Evolutionary conservation across 169 alveolate genomes (phyloP).

Genomic region (Cyclospora cayetanensis): DNA sequence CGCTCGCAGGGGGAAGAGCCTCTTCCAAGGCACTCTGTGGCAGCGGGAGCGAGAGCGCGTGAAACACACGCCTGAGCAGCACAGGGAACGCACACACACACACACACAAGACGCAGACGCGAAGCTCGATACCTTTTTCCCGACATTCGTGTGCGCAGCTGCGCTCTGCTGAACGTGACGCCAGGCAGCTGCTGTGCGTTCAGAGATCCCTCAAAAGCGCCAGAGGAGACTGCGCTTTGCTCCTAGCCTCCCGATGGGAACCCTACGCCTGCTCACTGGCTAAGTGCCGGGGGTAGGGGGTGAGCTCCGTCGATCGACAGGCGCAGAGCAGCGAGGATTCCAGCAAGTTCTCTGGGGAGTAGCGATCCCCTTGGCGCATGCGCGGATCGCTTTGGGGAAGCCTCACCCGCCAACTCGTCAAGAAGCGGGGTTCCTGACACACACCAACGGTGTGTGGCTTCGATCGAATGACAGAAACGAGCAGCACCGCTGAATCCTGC

Average conservation of each 20-base stretch:
- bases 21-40: slow-evolving; percentile 30
- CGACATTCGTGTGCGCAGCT: no score
- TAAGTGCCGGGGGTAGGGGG: not conserved
- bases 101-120: no score
- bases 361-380: slow-evolving; percentile 50
- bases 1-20: not conserved
- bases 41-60: slow-evolving; percentile 14
- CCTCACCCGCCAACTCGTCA: slow-evolving; percentile 52
- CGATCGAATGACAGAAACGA: slow-evolving; percentile 46
- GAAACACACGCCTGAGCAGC: slow-evolving; percentile 3
- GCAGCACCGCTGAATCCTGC: slow-evolving; percentile 71
- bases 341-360: slow-evolving; percentile 76
- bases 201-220: not conserved
- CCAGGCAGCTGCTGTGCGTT: no score
- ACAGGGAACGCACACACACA: no score
- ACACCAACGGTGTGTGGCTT: slow-evolving; percentile 76
- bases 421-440: slow-evolving; percentile 80
- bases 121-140: no score
- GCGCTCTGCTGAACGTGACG: no score
- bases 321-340: slow-evolving; percentile 71
- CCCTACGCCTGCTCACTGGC: slow-evolving; percentile 41
- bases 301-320: not conserved
- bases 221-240: not conserved
- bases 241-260: no score
- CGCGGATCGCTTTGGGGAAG: not conserved